A percentile compares a stretch with the other conserved stretches of the same genome.
Evolutionary conservation across 345 rosid species (phyloP).

Genomic region (Sisymbrium altissimum): DNA sequence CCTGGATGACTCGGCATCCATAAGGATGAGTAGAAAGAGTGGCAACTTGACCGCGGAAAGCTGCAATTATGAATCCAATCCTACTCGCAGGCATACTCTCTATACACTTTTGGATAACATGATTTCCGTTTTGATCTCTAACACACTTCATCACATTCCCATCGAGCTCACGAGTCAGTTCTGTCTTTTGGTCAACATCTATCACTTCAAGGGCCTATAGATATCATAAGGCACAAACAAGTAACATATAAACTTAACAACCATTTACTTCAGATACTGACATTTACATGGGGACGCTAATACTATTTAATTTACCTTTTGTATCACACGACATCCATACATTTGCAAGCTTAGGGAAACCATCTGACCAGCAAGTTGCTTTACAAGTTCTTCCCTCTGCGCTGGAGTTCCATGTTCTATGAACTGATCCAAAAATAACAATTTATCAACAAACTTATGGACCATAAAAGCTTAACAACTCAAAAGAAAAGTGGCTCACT

Average conservation of each 20-base stretch:
- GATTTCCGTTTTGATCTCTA: slow-evolving; percentile 96
- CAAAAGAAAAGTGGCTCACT: slow-evolving; percentile 36
- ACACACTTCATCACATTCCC: slow-evolving; percentile 92
- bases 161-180: slow-evolving; percentile 78
- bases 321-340: slow-evolving; percentile 99
- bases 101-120: slow-evolving; percentile 93
- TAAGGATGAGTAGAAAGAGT: slow-evolving; percentile 90
- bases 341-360: slow-evolving; percentile 89
- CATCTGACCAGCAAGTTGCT: slow-evolving; percentile 85
- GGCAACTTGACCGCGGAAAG: slow-evolving; percentile 86
- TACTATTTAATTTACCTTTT: slow-evolving; percentile 55
- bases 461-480: background rate
- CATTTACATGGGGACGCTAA: background rate
- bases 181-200: slow-evolving; percentile 81
- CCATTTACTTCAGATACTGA: no score
- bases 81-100: slow-evolving; percentile 74
- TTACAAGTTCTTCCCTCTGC: slow-evolving; percentile 88
- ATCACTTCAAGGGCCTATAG: slow-evolving; percentile 92
- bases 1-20: slow-evolving; percentile 99
- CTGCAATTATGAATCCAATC: slow-evolving; percentile 74
- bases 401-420: slow-evolving; percentile 85
- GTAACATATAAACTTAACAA: background rate
- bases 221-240: slow-evolving; percentile 8
- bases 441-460: slow-evolving; percentile 14
- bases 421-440: slow-evolving; percentile 48